A percentile compares a stretch with the other conserved stretches of the same genome.
phyloP scores from a whole-genome alignment of 495 filamentous ascomycete genomes.

The Haplographium delicatum region DNA sequence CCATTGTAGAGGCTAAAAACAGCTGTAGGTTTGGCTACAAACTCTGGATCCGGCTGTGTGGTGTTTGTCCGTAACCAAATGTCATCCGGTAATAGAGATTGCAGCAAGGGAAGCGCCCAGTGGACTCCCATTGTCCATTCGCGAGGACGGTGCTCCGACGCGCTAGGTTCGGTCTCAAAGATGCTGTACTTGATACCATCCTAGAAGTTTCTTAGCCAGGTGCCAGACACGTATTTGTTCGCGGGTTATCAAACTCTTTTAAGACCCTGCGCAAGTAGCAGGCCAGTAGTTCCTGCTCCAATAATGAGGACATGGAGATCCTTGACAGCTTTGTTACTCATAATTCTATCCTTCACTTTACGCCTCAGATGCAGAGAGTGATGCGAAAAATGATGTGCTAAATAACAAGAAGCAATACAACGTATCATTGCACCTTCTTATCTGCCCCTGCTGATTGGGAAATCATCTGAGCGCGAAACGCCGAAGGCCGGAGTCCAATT shows the following conservation, averaged over 20 bases:
- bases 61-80: slow-evolving; percentile 7
- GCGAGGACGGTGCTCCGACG: slow-evolving; percentile 30
- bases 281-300: slow-evolving; percentile 29
- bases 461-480: too few relatives aligned
- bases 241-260: slow-evolving; percentile 30
- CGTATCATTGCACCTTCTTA: too few relatives aligned
- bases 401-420: too few relatives aligned
- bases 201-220: slow-evolving; percentile 23
- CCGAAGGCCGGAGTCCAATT: too few relatives aligned
- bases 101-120: slow-evolving; percentile 32
- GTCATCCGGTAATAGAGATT: slow-evolving; percentile 9
- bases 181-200: slow-evolving; percentile 43
- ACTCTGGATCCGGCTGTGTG: slow-evolving; percentile 12
- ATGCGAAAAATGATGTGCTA: too few relatives aligned
- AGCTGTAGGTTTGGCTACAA: slow-evolving; percentile 2
- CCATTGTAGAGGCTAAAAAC: slow-evolving; percentile 12
- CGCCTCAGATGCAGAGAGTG: too few relatives aligned
- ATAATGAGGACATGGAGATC: slow-evolving; percentile 28
- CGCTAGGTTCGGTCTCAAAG: slow-evolving; percentile 38
- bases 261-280: slow-evolving; percentile 36
- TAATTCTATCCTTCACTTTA: too few relatives aligned
- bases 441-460: too few relatives aligned
- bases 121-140: slow-evolving; percentile 57
- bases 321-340: too few relatives aligned
- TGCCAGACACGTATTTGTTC: neutral